phyloP scores from a whole-genome alignment of 495 filamentous ascomycete genomes.

The Tuber indicum region DNA sequence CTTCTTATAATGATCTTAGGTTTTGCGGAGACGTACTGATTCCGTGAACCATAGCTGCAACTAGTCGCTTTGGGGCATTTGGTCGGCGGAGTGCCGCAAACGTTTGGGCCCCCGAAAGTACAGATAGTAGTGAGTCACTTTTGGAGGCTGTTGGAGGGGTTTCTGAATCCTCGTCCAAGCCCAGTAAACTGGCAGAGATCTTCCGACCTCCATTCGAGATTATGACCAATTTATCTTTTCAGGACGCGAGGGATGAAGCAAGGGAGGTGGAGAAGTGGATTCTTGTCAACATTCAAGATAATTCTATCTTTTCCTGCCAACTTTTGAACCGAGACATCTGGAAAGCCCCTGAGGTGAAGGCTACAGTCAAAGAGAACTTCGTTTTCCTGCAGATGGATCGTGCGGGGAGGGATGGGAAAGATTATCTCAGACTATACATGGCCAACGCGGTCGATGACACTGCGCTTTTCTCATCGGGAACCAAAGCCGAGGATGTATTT shows the following conservation, averaged over 20 bases:
- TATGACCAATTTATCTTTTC: conserved; percentile 67
- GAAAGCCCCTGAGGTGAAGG: conserved; percentile 72
- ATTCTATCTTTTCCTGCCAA: conserved; percentile 86
- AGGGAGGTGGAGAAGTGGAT: conserved; percentile 88
- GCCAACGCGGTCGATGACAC: conserved; percentile 61
- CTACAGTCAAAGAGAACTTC: conserved; percentile 83
- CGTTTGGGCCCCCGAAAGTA: conserved; percentile 58
- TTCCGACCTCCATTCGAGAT: conserved; percentile 86
- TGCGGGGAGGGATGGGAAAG: conserved; percentile 62
- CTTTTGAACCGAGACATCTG: conserved; percentile 88
- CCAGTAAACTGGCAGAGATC: conserved; percentile 73
- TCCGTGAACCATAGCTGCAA: conserved; percentile 8
- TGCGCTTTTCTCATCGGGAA: conserved; percentile 40
- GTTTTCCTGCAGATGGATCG: conserved; percentile 90
- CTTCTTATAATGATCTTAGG: conserved; percentile 4
- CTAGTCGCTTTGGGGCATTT: conserved; percentile 63
- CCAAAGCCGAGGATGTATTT: conserved; percentile 47
- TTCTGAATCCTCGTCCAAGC: conserved; percentile 63
- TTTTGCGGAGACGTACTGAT: background rate
- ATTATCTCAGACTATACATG: conserved; percentile 89
- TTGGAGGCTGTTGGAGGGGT: conserved; percentile 64
- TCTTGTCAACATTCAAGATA: conserved; percentile 88
- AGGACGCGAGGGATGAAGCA: conserved; percentile 72
- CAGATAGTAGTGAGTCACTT: conserved; percentile 51
- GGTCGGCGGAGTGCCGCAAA: conserved; percentile 58